A percentile compares a stretch with the other conserved stretches of the same genome.
These are phyloP conservation scores for Trichoderma harzianum DNA, from an alignment of 2,329 filamentous ascomycete species.

Conservation along the genomic window DNA sequence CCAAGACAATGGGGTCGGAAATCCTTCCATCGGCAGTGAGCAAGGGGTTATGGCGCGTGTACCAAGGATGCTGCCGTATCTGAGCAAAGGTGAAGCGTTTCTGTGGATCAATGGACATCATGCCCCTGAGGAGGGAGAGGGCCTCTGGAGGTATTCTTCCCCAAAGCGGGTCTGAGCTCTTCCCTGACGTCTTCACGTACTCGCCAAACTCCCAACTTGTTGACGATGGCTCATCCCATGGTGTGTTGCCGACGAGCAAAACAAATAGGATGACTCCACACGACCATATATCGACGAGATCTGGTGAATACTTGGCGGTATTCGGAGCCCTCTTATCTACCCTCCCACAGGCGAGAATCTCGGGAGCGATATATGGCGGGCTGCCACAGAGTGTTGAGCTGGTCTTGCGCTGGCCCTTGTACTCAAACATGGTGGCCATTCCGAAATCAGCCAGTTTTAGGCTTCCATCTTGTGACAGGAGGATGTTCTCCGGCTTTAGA, in stretches of 20 bases:
- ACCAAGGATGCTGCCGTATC: slow-evolving; percentile 92
- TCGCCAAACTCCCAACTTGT: slow-evolving; percentile 89
- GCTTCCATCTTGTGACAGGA: slow-evolving; percentile 78
- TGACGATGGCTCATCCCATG: slow-evolving; percentile 89
- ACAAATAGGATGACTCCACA: slow-evolving; percentile 98
- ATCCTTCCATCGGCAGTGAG: slow-evolving; percentile 71
- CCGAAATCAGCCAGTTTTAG: slow-evolving; percentile 97
- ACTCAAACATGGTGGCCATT: slow-evolving; percentile 88
- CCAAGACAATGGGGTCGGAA: slow-evolving; percentile 75
- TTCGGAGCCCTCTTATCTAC: slow-evolving; percentile 46
- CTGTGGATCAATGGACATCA: slow-evolving; percentile 77
- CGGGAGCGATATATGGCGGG: slow-evolving; percentile 94
- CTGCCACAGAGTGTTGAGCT: slow-evolving; percentile 91
- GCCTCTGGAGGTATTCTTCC: slow-evolving; percentile 68
- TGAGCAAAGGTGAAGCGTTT: slow-evolving; percentile 82
- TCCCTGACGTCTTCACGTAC: slow-evolving; percentile 75
- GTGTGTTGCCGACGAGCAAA: slow-evolving; percentile 89
- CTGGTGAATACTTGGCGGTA: slow-evolving; percentile 65
- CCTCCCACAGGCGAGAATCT: slow-evolving; percentile 64
- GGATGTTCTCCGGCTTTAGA: slow-evolving; percentile 91
- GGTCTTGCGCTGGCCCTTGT: slow-evolving; percentile 76
- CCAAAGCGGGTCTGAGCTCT: slow-evolving; percentile 84
- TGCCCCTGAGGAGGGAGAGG: slow-evolving; percentile 80
- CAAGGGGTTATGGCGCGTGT: slow-evolving; percentile 75
- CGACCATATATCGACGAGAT: slow-evolving; percentile 92